Evolutionary conservation across 352 stramenopile genomes (phyloP).

Genomic region (Pythium periplocum): DNA sequence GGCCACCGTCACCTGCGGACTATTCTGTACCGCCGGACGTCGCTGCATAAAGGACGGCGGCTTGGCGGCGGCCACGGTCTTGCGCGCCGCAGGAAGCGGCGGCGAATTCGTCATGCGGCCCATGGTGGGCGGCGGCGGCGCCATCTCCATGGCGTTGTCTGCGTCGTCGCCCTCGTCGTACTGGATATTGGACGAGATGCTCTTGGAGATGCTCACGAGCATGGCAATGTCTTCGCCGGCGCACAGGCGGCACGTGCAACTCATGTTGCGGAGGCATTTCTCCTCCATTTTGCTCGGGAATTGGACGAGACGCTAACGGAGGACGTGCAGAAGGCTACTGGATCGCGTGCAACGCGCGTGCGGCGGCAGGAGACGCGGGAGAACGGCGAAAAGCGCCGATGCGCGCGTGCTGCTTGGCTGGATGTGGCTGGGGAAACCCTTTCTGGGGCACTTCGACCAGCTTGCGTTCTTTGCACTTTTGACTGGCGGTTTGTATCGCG

Average conservation of each 20-base stretch:
- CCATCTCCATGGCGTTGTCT: slow-evolving; percentile 8
- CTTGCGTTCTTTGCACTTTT: too few relatives aligned
- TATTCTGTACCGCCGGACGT: slow-evolving; percentile 1
- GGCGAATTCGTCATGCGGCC: slow-evolving; percentile 41
- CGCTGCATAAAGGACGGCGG: not conserved
- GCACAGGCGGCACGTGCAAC: slow-evolving; percentile 80
- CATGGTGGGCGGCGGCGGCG: slow-evolving; percentile 19
- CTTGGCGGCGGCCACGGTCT: not conserved
- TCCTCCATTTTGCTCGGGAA: slow-evolving; percentile 42
- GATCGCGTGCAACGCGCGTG: not conserved
- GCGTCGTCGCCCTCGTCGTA: slow-evolving; percentile 47
- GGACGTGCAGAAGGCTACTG: not conserved
- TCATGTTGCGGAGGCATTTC: slow-evolving; percentile 85
- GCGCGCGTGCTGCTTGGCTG: too few relatives aligned
- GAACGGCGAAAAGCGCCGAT: too few relatives aligned
- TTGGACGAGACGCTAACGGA: not conserved
- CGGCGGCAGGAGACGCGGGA: too few relatives aligned
- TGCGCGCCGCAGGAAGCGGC: slow-evolving; percentile 16
- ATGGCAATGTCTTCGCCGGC: slow-evolving; percentile 71
- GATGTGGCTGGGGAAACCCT: too few relatives aligned
- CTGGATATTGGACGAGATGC: slow-evolving; percentile 75
- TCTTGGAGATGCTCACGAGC: slow-evolving; percentile 74
- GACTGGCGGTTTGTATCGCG: too few relatives aligned
- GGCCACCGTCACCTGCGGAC: not conserved
- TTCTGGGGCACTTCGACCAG: too few relatives aligned